Conservation (phyloP, 129 eudicot species). For the Apium graveolens region DNA sequence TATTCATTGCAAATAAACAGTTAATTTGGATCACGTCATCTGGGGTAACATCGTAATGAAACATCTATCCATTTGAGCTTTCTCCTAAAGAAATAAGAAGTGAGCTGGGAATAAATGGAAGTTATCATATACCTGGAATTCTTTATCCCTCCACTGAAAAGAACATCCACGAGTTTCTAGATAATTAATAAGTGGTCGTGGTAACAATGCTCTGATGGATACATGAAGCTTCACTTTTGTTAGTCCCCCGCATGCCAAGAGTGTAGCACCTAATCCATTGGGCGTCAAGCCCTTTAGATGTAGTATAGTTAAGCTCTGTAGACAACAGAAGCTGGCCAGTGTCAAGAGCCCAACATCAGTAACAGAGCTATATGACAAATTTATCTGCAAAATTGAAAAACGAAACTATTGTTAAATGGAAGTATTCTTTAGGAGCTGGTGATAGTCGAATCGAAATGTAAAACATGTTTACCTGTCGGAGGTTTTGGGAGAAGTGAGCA, state of each 20-base stretch:
- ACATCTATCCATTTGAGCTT: background rate
- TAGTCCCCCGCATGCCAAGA: constrained; percentile 78
- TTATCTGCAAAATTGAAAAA: constrained; percentile 41
- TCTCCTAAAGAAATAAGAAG: background rate
- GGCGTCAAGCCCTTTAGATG: constrained; percentile 72
- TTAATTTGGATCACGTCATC: background rate
- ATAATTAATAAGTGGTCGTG: constrained; percentile 50
- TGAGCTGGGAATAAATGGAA: background rate
- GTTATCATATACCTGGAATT: constrained; percentile 40
- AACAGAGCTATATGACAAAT: constrained; percentile 75
- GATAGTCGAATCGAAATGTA: background rate
- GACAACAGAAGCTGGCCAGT: constrained; percentile 72
- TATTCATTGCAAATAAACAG: background rate
- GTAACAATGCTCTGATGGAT: constrained; percentile 48
- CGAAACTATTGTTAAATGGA: constrained; percentile 5
- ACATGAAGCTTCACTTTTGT: constrained; percentile 93
- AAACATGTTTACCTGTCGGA: constrained; percentile 56
- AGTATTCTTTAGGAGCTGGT: background rate
- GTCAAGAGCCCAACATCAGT: constrained; percentile 84
- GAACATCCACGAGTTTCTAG: constrained; percentile 87
- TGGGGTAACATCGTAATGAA: background rate
- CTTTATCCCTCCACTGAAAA: constrained; percentile 80
- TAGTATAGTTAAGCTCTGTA: constrained; percentile 75
- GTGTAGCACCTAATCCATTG: constrained; percentile 56
- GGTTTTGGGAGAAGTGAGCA: constrained; percentile 82